A percentile compares a stretch with the other conserved stretches of the same genome.
phyloP scores from a whole-genome alignment of 2,329 filamentous ascomycete species.

The Parastagonospora nodorum region DNA sequence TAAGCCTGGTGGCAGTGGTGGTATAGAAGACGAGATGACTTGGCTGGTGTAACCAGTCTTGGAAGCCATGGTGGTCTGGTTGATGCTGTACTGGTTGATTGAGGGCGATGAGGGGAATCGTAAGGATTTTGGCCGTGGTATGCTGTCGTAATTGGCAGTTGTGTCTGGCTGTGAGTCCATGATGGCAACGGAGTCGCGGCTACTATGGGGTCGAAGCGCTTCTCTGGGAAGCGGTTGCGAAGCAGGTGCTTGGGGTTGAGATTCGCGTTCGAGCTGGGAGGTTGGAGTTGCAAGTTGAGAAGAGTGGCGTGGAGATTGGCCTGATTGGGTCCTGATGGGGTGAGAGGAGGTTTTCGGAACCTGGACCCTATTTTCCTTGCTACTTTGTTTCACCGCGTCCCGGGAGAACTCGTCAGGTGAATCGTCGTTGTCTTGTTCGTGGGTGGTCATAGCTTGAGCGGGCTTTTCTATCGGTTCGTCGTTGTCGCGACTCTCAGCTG shows the following conservation, averaged over 20 bases:
- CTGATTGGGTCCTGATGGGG: slow-evolving; percentile 32
- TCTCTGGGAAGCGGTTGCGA: slow-evolving; percentile 22
- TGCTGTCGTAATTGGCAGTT: slow-evolving; percentile 28
- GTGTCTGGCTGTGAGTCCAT: slow-evolving; percentile 53
- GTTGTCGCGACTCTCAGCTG: slow-evolving; percentile 17
- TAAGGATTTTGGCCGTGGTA: slow-evolving; percentile 31
- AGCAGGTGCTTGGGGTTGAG: slow-evolving; percentile 19
- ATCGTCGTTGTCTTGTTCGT: slow-evolving; percentile 23
- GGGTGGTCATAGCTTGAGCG: slow-evolving; percentile 15
- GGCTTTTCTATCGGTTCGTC: slow-evolving; percentile 28
- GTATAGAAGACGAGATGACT: slow-evolving; percentile 37
- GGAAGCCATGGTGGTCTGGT: slow-evolving; percentile 39
- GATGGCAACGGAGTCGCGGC: slow-evolving; percentile 48
- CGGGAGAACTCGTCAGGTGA: slow-evolving; percentile 42
- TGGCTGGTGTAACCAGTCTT: slow-evolving; percentile 40
- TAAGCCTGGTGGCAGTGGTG: slow-evolving; percentile 33
- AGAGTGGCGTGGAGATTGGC: slow-evolving; percentile 17
- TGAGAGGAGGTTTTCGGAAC: slow-evolving; percentile 48
- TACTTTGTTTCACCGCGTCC: slow-evolving; percentile 15
- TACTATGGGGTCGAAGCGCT: slow-evolving; percentile 24
- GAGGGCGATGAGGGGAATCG: slow-evolving; percentile 47
- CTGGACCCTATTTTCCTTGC: slow-evolving; percentile 30
- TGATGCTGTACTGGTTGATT: slow-evolving; percentile 41
- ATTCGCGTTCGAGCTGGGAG: slow-evolving; percentile 26
- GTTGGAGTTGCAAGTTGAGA: slow-evolving; percentile 24